Conservation (phyloP, 106 monocot genomes). For the Apostasia ramifera region DNA sequence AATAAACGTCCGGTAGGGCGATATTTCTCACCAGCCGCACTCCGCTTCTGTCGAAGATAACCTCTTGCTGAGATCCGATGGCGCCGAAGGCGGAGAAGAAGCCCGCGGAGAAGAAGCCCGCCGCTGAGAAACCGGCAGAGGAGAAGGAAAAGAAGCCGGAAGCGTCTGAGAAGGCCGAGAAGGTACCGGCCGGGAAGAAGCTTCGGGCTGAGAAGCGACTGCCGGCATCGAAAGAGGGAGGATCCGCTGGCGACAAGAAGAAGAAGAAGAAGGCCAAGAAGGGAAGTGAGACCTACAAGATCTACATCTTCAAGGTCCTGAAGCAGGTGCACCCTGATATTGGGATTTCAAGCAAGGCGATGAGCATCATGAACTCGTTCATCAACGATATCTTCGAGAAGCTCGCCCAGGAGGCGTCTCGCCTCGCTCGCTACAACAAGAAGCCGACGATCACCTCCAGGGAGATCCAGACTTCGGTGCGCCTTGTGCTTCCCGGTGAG, state of each 20-base stretch:
- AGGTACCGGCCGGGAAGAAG: slow-evolving; percentile 34
- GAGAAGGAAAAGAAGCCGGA: slow-evolving; percentile 14
- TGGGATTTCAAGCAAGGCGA: slow-evolving; percentile 94
- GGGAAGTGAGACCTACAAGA: slow-evolving; percentile 81
- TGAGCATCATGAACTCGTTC: slow-evolving; percentile 97
- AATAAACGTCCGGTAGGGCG: no score
- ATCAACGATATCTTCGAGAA: slow-evolving; percentile 99
- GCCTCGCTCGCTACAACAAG: slow-evolving; percentile 72
- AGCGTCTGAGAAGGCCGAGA: slow-evolving; percentile 2
- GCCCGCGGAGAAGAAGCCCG: slow-evolving; percentile 45
- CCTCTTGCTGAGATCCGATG: neutral
- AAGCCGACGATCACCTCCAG: slow-evolving; percentile 74
- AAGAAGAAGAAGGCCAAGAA: slow-evolving; percentile 49
- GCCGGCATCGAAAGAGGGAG: slow-evolving; percentile 23
- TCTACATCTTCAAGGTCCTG: slow-evolving; percentile 98
- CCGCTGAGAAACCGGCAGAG: slow-evolving; percentile 16
- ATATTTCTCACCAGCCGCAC: no score
- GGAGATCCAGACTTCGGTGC: slow-evolving; percentile 81
- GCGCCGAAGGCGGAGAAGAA: slow-evolving; percentile 21
- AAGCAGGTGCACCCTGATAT: slow-evolving; percentile 98
- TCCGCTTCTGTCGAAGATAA: no score
- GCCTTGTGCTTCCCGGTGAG: slow-evolving; percentile 74
- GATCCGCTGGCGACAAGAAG: slow-evolving; percentile 15
- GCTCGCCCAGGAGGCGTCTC: slow-evolving; percentile 69
- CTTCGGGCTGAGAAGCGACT: slow-evolving; percentile 31